Percentiles rank a stretch among this genome's conserved stretches.
phyloP scores from a whole-genome alignment of 768 basidiomycete species.

The Russula emetica region DNA sequence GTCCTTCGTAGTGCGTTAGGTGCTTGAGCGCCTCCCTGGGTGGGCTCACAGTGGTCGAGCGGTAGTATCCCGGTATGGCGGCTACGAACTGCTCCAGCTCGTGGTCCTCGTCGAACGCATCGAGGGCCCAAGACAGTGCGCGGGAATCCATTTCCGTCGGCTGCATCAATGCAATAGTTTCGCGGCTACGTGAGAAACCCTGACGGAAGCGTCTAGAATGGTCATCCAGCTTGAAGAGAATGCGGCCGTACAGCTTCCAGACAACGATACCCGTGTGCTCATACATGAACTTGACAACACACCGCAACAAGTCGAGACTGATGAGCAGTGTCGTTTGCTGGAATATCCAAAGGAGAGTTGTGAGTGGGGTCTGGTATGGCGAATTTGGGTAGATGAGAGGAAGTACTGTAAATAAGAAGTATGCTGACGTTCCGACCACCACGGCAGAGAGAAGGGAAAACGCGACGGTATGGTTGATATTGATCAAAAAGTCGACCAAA shows the following conservation, averaged over 20 bases:
- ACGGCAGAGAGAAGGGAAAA: slow-evolving; percentile 20
- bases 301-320: slow-evolving; percentile 9
- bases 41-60: slow-evolving; percentile 7
- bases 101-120: slow-evolving; percentile 20
- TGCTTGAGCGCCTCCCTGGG: slow-evolving; percentile 2
- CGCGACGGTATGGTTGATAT: slow-evolving; percentile 20
- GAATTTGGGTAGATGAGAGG: slow-evolving; percentile 22
- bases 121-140: slow-evolving; percentile 13
- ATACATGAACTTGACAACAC: slow-evolving; percentile 12
- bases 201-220: slow-evolving; percentile 14
- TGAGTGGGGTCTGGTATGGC: slow-evolving; percentile 27
- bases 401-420: slow-evolving; percentile 15
- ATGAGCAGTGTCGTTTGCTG: background rate
- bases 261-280: slow-evolving; percentile 4
- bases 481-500: slow-evolving; percentile 21
- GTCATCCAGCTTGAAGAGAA: slow-evolving; percentile 3
- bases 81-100: slow-evolving; percentile 17
- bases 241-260: slow-evolving; percentile 12
- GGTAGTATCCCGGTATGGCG: slow-evolving; percentile 22
- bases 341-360: slow-evolving; percentile 13
- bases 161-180: slow-evolving; percentile 10
- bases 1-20: slow-evolving; percentile 12
- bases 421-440: slow-evolving; percentile 8
- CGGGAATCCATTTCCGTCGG: slow-evolving; percentile 17
- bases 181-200: slow-evolving; percentile 13